These are phyloP conservation scores for Lasiodiplodia sp. DNA, from an alignment of 2,329 filamentous ascomycete genomes.

Conservation along the genomic window DNA sequence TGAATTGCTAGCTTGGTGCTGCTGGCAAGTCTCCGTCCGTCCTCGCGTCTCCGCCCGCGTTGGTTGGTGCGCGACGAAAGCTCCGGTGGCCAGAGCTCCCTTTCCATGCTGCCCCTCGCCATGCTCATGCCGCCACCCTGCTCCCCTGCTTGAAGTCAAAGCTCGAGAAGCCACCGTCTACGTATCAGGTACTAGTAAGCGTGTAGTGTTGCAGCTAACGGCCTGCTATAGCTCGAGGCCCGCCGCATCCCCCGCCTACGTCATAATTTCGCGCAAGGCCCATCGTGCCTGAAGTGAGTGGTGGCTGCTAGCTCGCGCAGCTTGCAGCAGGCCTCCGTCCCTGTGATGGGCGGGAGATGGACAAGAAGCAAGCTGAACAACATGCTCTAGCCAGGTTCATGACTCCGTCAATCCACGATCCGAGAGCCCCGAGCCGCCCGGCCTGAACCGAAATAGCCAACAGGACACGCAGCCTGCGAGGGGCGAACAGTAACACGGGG, in stretches of 20 bases:
- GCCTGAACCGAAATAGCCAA: neutral
- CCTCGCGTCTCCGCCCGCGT: neutral
- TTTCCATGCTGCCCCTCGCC: neutral
- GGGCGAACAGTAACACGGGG: neutral
- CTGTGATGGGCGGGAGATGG: neutral
- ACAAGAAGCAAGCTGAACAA: slow-evolving; percentile 2
- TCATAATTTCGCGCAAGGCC: neutral
- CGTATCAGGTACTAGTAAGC: too few species aligned
- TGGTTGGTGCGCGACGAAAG: neutral
- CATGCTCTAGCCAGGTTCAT: neutral
- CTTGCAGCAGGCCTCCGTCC: neutral
- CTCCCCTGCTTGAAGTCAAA: neutral
- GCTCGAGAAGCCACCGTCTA: neutral
- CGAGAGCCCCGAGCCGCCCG: slow-evolving; percentile 3
- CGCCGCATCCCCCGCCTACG: neutral
- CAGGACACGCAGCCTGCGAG: neutral
- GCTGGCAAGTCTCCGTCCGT: neutral
- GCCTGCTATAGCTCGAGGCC: neutral
- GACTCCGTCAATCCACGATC: neutral
- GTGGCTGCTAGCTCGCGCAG: neutral
- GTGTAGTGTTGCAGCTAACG: neutral
- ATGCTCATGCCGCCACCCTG: slow-evolving; percentile 6
- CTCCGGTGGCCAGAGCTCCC: neutral
- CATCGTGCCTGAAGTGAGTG: neutral
- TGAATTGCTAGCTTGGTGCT: neutral